Evolutionary conservation across 176 grass and related monocot species (phyloP), one percentile per base, ranked within the genome.

Genomic region (Pontederia paniculata): DNA sequence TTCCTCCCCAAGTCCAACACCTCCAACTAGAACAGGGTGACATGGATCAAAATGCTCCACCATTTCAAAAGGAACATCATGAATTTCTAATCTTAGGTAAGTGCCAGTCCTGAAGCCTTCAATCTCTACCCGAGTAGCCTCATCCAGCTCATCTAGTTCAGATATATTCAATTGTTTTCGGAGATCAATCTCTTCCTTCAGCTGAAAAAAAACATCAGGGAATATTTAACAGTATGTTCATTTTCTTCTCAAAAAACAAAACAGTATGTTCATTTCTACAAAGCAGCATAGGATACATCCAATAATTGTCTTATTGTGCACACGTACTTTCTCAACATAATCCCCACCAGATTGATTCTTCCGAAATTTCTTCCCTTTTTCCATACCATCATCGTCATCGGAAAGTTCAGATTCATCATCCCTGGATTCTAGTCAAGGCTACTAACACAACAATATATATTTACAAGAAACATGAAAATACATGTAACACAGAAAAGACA

Each of bases 101-200:
- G 83, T 91, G 46, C 93, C 93, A 56, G 71, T 77, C 69, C 77
- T 83, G 78, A 98, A 91, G 28, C 93, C 93, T 65, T 98, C 93
- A 45, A 98, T 74, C 52, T 90, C 86, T 65, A 88, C 54, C 66
- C 80, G 66, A 50, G 80, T 91, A 47, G 83, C 80, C 65, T 98
- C 93, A 70, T 91, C 93, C 19, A 98, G 74, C 28, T 98, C 83
- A 51, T 90, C 77, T 11, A 98, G 74, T 81, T 98, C 93, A 4
- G 73, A 68, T 14, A 88, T 81, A 68, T 91, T 91, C 54, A 88
- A 52, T 79, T 91, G 86, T 68, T 88, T 98, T 54, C 83, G 93
- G 28, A 88, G 31, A 63, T 88, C 93, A 45, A 90, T 79, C 71
- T 98, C 86, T 57, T 88, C 83, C 67, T 98, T 91, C 54, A 98